Evolutionary conservation across 2,329 filamentous ascomycete genomes (phyloP), one percentile per base, ranked within the genome.

Genomic region (Hymenoscyphus scutula): DNA sequence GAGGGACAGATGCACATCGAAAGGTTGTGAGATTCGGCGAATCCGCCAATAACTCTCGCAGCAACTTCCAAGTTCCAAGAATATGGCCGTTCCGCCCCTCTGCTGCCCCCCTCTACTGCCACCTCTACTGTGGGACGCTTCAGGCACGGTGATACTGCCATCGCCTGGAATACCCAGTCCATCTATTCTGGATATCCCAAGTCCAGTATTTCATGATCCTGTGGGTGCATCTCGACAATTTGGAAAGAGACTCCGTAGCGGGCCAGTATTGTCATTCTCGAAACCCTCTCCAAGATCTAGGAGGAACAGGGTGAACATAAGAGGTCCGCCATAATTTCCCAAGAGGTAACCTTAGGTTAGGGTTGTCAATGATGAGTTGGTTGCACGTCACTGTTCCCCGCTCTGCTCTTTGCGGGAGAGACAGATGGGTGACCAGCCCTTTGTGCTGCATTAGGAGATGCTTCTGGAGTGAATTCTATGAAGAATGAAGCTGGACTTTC

Each of bases 241-340:
- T 53, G 61, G 56, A 37, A 65, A 58, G 25, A 58, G 62, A 45
- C 53, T 68, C 53, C 62, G 64, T n/a, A 68, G 64, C 29, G 61
- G 63, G 53, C 66, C 64, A n/a, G 48, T 37, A n/a, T 56, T 68
- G 29, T 53, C 56, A 13, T 68, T 65, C 45, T 68, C 64, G 4
- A 59, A 25, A 7, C 59, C 61, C n/a, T 19, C 64, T 38, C 64
- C 64, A 38, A 37, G 64, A 51, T 64, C 63, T 54, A 64, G 51
- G 56, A 58, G 66, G 53, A 48, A 65, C 59, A 27, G n/a, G n/a
- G n/a, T n/a, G n/a, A n/a, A n/a, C n/a, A n/a, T 63, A 7, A 67
- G 62, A 30, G 58, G 60, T 51, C 53, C 62, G n/a, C 23, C 41
- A 51, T 23, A 48, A 19, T 48, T 11, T 48, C 8, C 23, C 19